Percentiles rank a stretch among this genome's conserved stretches.
Evolutionary conservation across 768 basidiomycete species (phyloP).

Genomic region (Calocybe cyanea): DNA sequence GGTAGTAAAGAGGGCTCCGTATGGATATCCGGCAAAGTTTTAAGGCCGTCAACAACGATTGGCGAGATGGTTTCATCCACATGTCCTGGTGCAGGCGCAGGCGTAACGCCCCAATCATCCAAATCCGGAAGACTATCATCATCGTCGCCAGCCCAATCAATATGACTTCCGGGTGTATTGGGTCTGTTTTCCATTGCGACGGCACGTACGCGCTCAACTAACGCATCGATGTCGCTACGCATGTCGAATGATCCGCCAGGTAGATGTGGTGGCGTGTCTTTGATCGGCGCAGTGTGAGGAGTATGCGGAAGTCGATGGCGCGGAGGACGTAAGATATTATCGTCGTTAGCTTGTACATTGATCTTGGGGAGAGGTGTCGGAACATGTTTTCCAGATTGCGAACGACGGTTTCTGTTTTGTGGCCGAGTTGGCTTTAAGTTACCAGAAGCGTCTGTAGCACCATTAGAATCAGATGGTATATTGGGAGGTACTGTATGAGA

Average conservation of each 20-base stretch:
- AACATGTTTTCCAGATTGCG: constrained; percentile 33
- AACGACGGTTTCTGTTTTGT: constrained; percentile 47
- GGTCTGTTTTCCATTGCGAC: constrained; percentile 70
- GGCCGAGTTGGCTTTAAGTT: constrained; percentile 32
- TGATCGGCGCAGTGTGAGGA: constrained; percentile 40
- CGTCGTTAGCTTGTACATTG: constrained; percentile 28
- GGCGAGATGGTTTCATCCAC: constrained; percentile 56
- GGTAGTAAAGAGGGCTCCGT: constrained; percentile 8
- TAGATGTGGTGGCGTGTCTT: constrained; percentile 62
- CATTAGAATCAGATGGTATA: constrained; percentile 19
- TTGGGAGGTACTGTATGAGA: constrained; percentile 29
- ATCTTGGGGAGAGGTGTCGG: constrained; percentile 25
- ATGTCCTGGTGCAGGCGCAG: constrained; percentile 27
- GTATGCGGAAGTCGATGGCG: constrained; percentile 23
- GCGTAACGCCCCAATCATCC: constrained; percentile 78
- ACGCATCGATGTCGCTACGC: constrained; percentile 65
- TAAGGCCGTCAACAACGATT: constrained; percentile 61
- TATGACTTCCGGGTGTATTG: constrained; percentile 70
- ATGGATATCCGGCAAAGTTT: constrained; percentile 47
- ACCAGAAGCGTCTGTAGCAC: constrained; percentile 15
- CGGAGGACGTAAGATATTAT: constrained; percentile 29
- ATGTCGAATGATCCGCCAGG: constrained; percentile 37
- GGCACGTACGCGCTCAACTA: constrained; percentile 73
- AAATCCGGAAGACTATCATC: constrained; percentile 80
- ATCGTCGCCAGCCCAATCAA: constrained; percentile 89